Base-by-base conservation (phyloP, 352 stramenopile species). In the Phytopythium boreale region DNA sequence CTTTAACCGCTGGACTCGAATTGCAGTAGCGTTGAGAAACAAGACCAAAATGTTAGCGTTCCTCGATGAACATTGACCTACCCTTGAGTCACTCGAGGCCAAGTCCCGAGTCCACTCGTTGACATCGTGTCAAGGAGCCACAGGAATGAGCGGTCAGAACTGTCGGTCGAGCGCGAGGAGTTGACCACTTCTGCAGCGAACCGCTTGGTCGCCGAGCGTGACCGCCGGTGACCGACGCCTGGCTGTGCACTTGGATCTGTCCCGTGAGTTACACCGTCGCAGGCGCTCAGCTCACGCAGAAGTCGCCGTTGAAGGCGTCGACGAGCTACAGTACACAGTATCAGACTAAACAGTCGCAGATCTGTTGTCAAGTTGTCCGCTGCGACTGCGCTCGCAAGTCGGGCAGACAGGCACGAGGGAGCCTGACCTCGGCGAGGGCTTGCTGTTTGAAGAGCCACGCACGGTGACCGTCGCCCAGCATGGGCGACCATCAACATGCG, bases 321-420 rank as follows among this genome's bases (percentile, higher is more conserved):
- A 20, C 14, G 20, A 10, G 41, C 41, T 22, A 19, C 15, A 17
- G 10, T 43, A 11, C 14, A n/a, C n/a, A n/a, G n/a, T n/a, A n/a
- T n/a, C 41, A 47, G 41, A 47, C 41, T 47, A 47, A 47, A 47
- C 41, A 47, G 41, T 47, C 41, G 41, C 41, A 47, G 41, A 47
- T 15, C 22, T 47, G 41, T 15, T 19, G 41, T 19, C 19, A 22
- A 22, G 41, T 47, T 22, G 41, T 44, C 37, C 12, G 34, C 34
- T 11, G 11, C n/a, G n/a, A n/a, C n/a, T n/a, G 34, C 37, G 37
- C 37, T 43, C 10, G 37, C 37, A 43, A 17, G 37, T 43, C 11
- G 37, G 10, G 37, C 37, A 43, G 10, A 43, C 11, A 8, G 37
- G 6, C 37, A 43, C 9, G 17, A 4, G 17, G 37, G 37, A 47